Base-by-base conservation (phyloP, 768 basidiomycete genomes). In the Kwoniella mangroviensis region DNA sequence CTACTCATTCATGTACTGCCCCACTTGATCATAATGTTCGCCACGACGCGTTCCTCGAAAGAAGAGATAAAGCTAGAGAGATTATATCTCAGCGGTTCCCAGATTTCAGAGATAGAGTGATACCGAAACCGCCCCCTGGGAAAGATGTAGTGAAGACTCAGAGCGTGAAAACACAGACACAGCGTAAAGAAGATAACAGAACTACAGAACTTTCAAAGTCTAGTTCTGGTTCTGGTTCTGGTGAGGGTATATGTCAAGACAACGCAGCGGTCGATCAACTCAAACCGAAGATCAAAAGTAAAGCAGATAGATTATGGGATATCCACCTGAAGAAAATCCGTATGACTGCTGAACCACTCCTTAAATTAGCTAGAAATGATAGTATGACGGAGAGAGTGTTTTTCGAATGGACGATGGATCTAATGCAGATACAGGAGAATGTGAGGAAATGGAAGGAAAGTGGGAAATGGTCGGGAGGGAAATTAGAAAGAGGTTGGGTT, bases 291-390 rank as follows among this genome's bases (percentile, higher is more conserved):
- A 12, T 54, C 19, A 79, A 76, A 66, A 78, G 45, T 11, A 77
- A 76, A 69, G 73, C 68, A 11, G 76, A 75, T 24, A 80, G 75
- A 58, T 17, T 78, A 21, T 75, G 69, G 62, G 76, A 80, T 19
- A 66, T 80, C 9, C 73, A 80, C n/a, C 12, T 78, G 9, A 43
- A 73, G 59, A 80, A 80, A 54, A 59, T 78, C 28, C 57, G 69
- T 17, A 63, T 65, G 7, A 22, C 68, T 1, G 71, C 79, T 17
- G 67, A 41, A 43, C 72, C 74, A 21, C 62, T 78, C 17, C 52
- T 68, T 12, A 26, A 41, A 28, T 52, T 41, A 3, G 26, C 40
- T 28, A 43, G 42, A 55, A 40, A n/a, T 12, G 71, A 61, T 19
- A 69, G n/a, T 42, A 17, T 22, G 10, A 24, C 34, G 19, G 64